These are phyloP conservation scores for Leishmania tarentolae DNA, from an alignment of 208 protist genomes.

Conservation along the genomic window DNA sequence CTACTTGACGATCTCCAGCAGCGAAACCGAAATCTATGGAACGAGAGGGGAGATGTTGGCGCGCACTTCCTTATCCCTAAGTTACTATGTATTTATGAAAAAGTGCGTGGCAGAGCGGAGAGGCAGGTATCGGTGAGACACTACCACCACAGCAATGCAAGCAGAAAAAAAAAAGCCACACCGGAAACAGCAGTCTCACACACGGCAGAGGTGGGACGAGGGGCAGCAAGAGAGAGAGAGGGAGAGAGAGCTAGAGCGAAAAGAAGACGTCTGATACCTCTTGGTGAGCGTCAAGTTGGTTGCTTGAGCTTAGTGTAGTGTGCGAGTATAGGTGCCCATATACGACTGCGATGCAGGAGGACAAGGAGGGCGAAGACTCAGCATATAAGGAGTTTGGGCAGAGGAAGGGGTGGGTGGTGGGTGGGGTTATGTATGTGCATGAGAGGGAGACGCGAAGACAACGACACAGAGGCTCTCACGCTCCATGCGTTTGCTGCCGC, in stretches of 20 bases:
- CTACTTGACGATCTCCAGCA: not conserved
- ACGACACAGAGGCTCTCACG: not conserved
- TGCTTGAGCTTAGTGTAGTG: not conserved
- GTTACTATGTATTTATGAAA: not conserved
- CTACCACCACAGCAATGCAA: not conserved
- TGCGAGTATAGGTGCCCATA: not conserved
- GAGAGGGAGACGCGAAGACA: not conserved
- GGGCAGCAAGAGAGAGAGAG: not conserved
- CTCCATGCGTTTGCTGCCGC: not conserved
- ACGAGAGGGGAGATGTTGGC: not conserved
- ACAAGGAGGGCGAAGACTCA: not conserved
- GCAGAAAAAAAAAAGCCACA: not conserved
- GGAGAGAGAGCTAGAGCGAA: not conserved
- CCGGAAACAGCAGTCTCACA: too few relatives aligned
- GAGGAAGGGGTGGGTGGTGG: not conserved
- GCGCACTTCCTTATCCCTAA: not conserved
- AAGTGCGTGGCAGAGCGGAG: not conserved
- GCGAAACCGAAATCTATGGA: not conserved
- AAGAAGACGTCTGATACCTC: not conserved
- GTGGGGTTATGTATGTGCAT: not conserved
- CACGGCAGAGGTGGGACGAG: not conserved
- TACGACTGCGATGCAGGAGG: not conserved
- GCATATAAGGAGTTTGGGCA: not conserved
- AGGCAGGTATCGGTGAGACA: too few relatives aligned
- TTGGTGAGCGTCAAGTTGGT: not conserved